A percentile compares a stretch with the other conserved stretches of the same genome.
Conservation (phyloP, 1,284 basidiomycete species). For the Cutaneotrichosporon mucoides region DNA sequence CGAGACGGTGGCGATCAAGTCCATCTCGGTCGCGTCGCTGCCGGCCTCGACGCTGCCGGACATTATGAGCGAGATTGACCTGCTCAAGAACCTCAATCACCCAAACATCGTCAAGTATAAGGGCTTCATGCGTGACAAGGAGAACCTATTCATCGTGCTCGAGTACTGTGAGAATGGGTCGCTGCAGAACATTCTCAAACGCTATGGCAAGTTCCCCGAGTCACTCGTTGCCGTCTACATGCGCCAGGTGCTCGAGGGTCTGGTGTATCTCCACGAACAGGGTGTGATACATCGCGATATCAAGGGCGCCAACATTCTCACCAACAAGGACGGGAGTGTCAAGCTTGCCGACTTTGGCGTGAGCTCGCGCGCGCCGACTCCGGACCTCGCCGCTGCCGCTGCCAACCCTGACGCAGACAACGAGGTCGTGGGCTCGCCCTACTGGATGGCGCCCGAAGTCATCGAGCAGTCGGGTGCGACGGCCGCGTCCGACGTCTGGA, state of each 20-base stretch:
- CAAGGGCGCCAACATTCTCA: slow-evolving; percentile 95
- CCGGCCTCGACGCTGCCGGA: slow-evolving; percentile 88
- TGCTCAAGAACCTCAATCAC: slow-evolving; percentile 90
- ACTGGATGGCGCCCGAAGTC: slow-evolving; percentile 99
- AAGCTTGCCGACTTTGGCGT: slow-evolving; percentile 95
- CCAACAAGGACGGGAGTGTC: slow-evolving; percentile 97
- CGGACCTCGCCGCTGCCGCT: slow-evolving; percentile 17
- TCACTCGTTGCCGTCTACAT: slow-evolving; percentile 94
- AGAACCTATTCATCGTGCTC: slow-evolving; percentile 92
- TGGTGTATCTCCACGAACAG: slow-evolving; percentile 86
- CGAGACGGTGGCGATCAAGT: slow-evolving; percentile 93
- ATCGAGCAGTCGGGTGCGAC: slow-evolving; percentile 96
- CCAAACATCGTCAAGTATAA: slow-evolving; percentile 99
- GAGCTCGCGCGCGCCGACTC: slow-evolving; percentile 55
- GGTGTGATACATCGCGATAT: slow-evolving; percentile 98
- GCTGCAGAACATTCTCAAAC: slow-evolving; percentile 88
- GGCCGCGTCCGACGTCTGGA: slow-evolving; percentile 96
- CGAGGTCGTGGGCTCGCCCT: slow-evolving; percentile 92
- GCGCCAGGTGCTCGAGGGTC: slow-evolving; percentile 80
- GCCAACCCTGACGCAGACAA: slow-evolving; percentile 52
- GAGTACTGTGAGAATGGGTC: slow-evolving; percentile 98
- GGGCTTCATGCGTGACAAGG: slow-evolving; percentile 86
- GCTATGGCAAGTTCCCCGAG: slow-evolving; percentile 97
- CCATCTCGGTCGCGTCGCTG: slow-evolving; percentile 87
- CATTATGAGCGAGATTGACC: slow-evolving; percentile 95